Percentiles rank a stretch among this genome's conserved stretches.
Conservation (phyloP, 2,329 filamentous ascomycete genomes). For the Exophiala mesophila region DNA sequence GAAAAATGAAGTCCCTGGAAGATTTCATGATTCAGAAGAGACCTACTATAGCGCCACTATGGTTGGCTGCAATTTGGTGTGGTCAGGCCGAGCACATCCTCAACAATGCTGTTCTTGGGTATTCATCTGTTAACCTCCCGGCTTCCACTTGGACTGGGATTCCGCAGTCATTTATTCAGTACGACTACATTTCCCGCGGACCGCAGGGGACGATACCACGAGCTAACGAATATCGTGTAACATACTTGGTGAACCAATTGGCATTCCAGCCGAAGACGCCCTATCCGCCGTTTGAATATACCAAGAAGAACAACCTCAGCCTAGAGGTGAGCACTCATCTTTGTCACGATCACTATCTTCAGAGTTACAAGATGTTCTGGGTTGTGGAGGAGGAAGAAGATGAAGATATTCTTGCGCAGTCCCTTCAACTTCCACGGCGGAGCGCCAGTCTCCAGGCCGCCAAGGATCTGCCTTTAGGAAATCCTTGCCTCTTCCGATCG, state of each 20-base stretch:
- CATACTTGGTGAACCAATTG: slow-evolving; percentile 17
- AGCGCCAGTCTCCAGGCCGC: neutral
- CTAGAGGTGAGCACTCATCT: slow-evolving; percentile 17
- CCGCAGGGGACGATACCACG: slow-evolving; percentile 9
- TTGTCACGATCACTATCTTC: slow-evolving; percentile 13
- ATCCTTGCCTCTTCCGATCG: slow-evolving; percentile 3
- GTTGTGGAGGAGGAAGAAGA: slow-evolving; percentile 10
- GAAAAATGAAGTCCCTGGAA: slow-evolving; percentile 5
- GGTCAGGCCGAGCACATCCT: slow-evolving; percentile 6
- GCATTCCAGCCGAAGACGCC: slow-evolving; percentile 11
- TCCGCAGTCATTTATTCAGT: slow-evolving; percentile 23
- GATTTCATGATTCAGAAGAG: slow-evolving; percentile 6
- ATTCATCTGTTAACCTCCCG: slow-evolving; percentile 17
- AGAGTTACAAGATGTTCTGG: slow-evolving; percentile 23
- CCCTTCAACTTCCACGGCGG: slow-evolving; percentile 3
- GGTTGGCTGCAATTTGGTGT: slow-evolving; percentile 13
- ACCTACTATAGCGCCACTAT: slow-evolving; percentile 11
- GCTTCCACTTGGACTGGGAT: slow-evolving; percentile 23
- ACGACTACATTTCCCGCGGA: slow-evolving; percentile 13
- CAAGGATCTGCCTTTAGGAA: slow-evolving; percentile 3
- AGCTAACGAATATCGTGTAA: slow-evolving; percentile 13
- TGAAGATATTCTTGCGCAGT: slow-evolving; percentile 7
- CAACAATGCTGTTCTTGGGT: neutral
- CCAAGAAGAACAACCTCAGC: slow-evolving; percentile 16
- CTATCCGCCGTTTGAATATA: slow-evolving; percentile 21